Conservation (phyloP, 176 grass and related monocot species). For the Musa beccarii region DNA sequence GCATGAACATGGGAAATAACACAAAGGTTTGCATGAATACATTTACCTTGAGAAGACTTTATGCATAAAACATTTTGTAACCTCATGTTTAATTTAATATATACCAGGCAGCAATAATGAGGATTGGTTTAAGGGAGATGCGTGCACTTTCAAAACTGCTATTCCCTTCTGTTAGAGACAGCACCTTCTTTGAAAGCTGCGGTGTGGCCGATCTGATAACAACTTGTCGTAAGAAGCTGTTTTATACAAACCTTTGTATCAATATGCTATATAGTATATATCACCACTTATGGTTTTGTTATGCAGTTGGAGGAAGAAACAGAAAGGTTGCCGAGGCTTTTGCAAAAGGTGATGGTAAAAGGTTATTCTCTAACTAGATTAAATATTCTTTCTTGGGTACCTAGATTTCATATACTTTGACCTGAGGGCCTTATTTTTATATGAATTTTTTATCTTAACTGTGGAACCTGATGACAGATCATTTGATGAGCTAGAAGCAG, state of each 20-base stretch:
- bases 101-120: conserved; percentile 83
- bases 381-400: conserved; percentile 10
- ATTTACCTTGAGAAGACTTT: neutral
- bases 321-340: conserved; percentile 91
- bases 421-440: neutral
- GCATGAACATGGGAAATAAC: conserved; percentile 97
- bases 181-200: conserved; percentile 98
- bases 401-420: conserved; percentile 8
- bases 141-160: conserved; percentile 75
- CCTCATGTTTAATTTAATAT: conserved; percentile 6
- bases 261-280: conserved; percentile 3
- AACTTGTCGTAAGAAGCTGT: conserved; percentile 61
- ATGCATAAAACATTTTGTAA: neutral
- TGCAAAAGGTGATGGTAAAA: conserved; percentile 80
- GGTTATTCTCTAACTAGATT: conserved; percentile 29
- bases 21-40: conserved; percentile 57
- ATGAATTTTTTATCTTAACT: conserved; percentile 1
- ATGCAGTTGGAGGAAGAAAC: conserved; percentile 87
- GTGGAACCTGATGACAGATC: conserved; percentile 33
- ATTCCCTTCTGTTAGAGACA: conserved; percentile 80
- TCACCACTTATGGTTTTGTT: neutral
- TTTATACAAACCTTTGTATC: conserved; percentile 2
- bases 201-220: conserved; percentile 91
- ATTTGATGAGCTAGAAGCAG: conserved; percentile 82
- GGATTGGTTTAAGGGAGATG: conserved; percentile 92